phyloP scores from a whole-genome alignment of 495 filamentous ascomycete genomes.

The Talaromyces nanjingensis region DNA sequence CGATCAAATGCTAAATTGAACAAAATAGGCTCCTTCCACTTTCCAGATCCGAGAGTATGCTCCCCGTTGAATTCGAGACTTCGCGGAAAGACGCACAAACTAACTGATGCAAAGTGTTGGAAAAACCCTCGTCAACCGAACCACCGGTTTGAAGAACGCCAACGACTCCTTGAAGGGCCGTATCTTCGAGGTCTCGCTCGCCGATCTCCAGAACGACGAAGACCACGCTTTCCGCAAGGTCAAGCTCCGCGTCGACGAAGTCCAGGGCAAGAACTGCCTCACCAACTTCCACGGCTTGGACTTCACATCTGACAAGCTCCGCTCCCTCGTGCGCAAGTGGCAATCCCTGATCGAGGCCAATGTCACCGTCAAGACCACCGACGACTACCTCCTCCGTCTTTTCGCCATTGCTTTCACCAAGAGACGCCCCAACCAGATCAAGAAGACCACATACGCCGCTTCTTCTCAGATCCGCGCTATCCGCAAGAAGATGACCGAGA shows the following conservation, averaged over 20 bases:
- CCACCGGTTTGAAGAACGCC: slow-evolving; percentile 98
- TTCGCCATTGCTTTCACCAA: slow-evolving; percentile 99
- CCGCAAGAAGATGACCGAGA: slow-evolving; percentile 99
- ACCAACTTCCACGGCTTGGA: slow-evolving; percentile 99
- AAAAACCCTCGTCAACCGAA: slow-evolving; percentile 98
- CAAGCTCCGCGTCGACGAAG: slow-evolving; percentile 96
- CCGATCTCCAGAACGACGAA: slow-evolving; percentile 98
- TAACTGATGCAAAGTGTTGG: slow-evolving; percentile 61
- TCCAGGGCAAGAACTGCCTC: slow-evolving; percentile 99
- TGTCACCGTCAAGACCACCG: slow-evolving; percentile 97
- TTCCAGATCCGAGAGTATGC: slow-evolving; percentile 95
- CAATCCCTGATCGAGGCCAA: slow-evolving; percentile 99
- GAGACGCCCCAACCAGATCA: slow-evolving; percentile 96
- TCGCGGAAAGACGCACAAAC: neutral
- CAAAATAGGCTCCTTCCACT: slow-evolving; percentile 87
- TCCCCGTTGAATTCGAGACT: slow-evolving; percentile 4
- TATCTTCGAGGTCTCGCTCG: slow-evolving; percentile 97
- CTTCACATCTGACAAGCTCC: slow-evolving; percentile 99
- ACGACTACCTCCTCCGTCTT: slow-evolving; percentile 96
- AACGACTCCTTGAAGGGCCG: slow-evolving; percentile 98
- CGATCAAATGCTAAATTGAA: slow-evolving; percentile 16
- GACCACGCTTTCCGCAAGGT: slow-evolving; percentile 99
- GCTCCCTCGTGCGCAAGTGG: slow-evolving; percentile 98
- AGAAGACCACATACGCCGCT: slow-evolving; percentile 98
- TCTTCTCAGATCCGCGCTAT: slow-evolving; percentile 95